Evolutionary conservation across 140 eudicot species (phyloP), one percentile per base, ranked within the genome.

Genomic region (Bidens hawaiensis): DNA sequence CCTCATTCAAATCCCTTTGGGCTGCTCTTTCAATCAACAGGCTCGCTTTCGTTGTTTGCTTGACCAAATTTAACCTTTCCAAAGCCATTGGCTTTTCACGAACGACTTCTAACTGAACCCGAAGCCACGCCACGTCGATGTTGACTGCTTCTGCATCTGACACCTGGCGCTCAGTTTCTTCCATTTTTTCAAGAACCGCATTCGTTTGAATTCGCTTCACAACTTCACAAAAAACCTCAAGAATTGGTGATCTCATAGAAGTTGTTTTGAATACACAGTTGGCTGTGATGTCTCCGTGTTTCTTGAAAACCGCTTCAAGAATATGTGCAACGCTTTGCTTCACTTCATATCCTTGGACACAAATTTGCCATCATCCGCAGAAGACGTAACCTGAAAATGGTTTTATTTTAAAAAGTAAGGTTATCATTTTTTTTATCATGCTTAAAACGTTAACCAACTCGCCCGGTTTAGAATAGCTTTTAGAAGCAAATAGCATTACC

Each of bases 261-360:
- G 56, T 7, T 51, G 76, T 62, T 13, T 68, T 75, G 72, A 62
- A 71, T 34, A 59, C 10, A 52, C 81, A 78, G 23, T 67, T 24
- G 27, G 77, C 70, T 38, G 84, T 73, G 13, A 78, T 82, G 51
- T 82, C 78, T 18, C 87, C 83, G 25, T 81, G 68, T 15, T 78
- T 78, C 49, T 52, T 43, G 55, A 78, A 62, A 52, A 78, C 57
- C 59, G 73, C 67, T 45, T 53, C 64, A 25, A 78, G 83, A 21
- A 78, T 62, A 0, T 66, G 69, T 21, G 69, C 83, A 27, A 19
- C 10, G 16, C 26, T 72, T 19, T 42, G 16, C 64, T 78, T 78
- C 43, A 78, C 76, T 14, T 54, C 48, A 72, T 78, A 78, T 33
- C 83, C 83, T 24, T 57, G 54, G 1, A 78, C 38, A 62, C 45